These are phyloP conservation scores for Aspergillus phoenicis DNA, from an alignment of 2,329 filamentous ascomycete genomes.

Conservation along the genomic window DNA sequence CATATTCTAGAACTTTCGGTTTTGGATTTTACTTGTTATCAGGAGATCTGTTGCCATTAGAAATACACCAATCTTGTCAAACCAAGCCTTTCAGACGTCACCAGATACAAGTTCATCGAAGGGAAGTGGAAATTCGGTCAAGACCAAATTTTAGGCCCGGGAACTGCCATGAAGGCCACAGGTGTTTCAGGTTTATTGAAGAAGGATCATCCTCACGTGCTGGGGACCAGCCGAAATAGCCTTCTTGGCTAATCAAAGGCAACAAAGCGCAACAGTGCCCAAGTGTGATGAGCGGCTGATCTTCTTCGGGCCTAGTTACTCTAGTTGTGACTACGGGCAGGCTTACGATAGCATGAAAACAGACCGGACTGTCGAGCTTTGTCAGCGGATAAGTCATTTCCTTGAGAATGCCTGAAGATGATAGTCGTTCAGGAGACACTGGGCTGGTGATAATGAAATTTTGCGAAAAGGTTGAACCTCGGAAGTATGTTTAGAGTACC, in stretches of 20 bases:
- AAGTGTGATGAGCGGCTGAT: not conserved
- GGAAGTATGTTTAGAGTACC: no score
- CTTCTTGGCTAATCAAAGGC: not conserved
- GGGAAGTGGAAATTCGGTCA: not conserved
- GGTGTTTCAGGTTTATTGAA: not conserved
- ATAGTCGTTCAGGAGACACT: no score
- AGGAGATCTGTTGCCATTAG: not conserved
- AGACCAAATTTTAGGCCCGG: not conserved
- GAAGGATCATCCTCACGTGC: not conserved
- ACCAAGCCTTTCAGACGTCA: not conserved
- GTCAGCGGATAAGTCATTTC: not conserved
- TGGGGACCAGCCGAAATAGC: not conserved
- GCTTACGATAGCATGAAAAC: not conserved
- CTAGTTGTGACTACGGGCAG: not conserved
- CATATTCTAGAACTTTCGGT: not conserved
- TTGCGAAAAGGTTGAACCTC: no score
- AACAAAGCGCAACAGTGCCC: not conserved
- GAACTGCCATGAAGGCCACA: not conserved
- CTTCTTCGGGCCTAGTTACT: not conserved
- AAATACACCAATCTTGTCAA: not conserved
- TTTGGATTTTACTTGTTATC: not conserved
- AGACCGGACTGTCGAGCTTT: not conserved
- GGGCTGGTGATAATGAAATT: no score
- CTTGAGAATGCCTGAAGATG: no score
- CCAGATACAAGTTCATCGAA: not conserved